Evolutionary conservation across 1,284 basidiomycete genomes (phyloP), one percentile per base, ranked within the genome.

Genomic region (Ceratobasidium sp.): DNA sequence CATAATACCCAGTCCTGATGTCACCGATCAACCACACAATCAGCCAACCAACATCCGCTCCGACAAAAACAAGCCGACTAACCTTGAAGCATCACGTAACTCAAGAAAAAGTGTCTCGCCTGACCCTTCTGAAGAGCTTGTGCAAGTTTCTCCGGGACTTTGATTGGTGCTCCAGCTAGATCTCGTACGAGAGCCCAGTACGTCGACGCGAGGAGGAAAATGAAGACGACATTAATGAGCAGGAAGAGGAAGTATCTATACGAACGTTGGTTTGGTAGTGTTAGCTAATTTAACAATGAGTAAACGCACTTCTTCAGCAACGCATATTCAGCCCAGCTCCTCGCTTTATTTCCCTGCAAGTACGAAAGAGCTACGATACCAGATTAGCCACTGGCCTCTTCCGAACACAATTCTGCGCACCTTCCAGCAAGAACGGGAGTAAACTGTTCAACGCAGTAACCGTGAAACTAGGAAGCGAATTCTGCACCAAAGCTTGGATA

Each of bases 11-110:
- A 99, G 83, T 0, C 92, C 94, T 93, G 77, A 41, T 44, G 41
- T 24, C 24, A 50, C 24, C n/a, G n/a, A n/a, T n/a, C n/a, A n/a
- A n/a, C n/a, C n/a, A n/a, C n/a, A n/a, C n/a, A n/a, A 22, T 67
- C 4, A 62, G 51, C 41, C 29, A 6, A 27, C n/a, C 15, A 60
- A 17, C n/a, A 62, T n/a, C 22, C 17, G 14, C n/a, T 8, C 22
- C 14, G 51, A n/a, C 63, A 24, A n/a, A 36, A 54, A 33, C 9
- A 47, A 29, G 51, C 1, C 72, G 75, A 75, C n/a, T n/a, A n/a
- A 91, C 93, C 93, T 88, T 98, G 95, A 14, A 99, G 88, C 78
- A 98, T 93, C 44, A 98, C 95, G 82, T 98, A 99, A 7, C 95
- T 97, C 47, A 99, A 84, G 86, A 98, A 98, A 85, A 99, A 98